Conservation (phyloP, 169 alveolate genomes). For the Perkinsus marinus region DNA sequence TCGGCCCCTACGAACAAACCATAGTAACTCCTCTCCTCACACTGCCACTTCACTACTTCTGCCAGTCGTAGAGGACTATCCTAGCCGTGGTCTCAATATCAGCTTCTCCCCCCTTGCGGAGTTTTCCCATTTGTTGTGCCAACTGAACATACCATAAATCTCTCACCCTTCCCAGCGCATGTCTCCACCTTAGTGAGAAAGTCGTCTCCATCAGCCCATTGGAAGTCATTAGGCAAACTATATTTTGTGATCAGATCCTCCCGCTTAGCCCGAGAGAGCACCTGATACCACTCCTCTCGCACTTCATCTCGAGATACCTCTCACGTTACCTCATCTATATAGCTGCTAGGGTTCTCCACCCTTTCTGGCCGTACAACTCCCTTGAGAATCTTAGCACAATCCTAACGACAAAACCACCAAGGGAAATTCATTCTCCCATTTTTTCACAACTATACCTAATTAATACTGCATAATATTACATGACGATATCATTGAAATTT, state of each 20-base stretch:
- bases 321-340: constrained; percentile 81
- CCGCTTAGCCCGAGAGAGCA: constrained; percentile 19
- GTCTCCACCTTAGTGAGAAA: constrained; percentile 41
- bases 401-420: neutral
- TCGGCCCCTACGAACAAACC: constrained; percentile 47
- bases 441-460: too few species aligned
- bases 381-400: constrained; percentile 59
- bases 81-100: constrained; percentile 70
- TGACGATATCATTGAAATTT: too few species aligned
- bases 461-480: too few species aligned
- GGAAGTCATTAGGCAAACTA: constrained; percentile 14
- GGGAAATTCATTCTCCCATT: too few species aligned
- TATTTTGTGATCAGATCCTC: constrained; percentile 27
- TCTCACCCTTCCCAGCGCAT: too few species aligned
- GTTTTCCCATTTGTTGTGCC: constrained; percentile 66
- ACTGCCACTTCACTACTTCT: constrained; percentile 14
- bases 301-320: constrained; percentile 47
- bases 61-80: constrained; percentile 74
- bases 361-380: constrained; percentile 97
- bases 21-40: neutral
- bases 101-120: constrained; percentile 78
- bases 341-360: constrained; percentile 85
- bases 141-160: constrained; percentile 1
- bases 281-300: too few species aligned
- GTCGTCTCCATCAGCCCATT: constrained; percentile 67